Conservation (phyloP, 2,329 filamentous ascomycete species). For the Colletotrichum siamense region DNA sequence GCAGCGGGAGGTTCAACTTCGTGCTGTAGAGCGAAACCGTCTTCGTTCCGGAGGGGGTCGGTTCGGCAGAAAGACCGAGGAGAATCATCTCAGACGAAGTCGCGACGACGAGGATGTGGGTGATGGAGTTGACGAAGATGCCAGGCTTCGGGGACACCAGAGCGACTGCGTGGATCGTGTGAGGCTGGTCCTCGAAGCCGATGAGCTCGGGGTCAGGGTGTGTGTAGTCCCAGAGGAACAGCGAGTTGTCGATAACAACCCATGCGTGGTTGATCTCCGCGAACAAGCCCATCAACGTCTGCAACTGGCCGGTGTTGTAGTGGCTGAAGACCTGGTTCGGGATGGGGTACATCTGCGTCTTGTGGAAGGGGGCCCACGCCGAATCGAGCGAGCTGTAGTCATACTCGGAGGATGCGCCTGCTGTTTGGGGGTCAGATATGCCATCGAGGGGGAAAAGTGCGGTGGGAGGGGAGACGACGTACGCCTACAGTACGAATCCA, state of each 20-base stretch:
- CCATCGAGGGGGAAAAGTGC: background rate
- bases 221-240: constrained; percentile 98
- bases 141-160: constrained; percentile 83
- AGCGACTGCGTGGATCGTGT: constrained; percentile 90
- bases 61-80: constrained; percentile 78
- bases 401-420: constrained; percentile 91
- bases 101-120: constrained; percentile 86
- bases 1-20: constrained; percentile 79
- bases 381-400: constrained; percentile 72
- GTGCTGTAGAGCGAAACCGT: constrained; percentile 86
- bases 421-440: constrained; percentile 51
- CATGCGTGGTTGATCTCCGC: constrained; percentile 94
- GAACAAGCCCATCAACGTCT: constrained; percentile 94
- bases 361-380: constrained; percentile 90
- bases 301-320: constrained; percentile 85
- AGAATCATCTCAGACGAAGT: constrained; percentile 85
- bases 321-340: constrained; percentile 93
- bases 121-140: constrained; percentile 87
- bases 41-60: constrained; percentile 72
- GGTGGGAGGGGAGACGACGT: constrained; percentile 43
- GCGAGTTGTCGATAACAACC: constrained; percentile 92
- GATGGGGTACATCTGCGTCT: constrained; percentile 84
- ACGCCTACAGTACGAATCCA: constrained; percentile 91
- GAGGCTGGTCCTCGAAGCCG: constrained; percentile 87
- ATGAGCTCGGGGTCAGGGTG: constrained; percentile 89